A percentile compares a stretch with the other conserved stretches of the same genome.
Evolutionary conservation across 1,284 basidiomycete species (phyloP).

Genomic region (Acaromyces ingoldii): DNA sequence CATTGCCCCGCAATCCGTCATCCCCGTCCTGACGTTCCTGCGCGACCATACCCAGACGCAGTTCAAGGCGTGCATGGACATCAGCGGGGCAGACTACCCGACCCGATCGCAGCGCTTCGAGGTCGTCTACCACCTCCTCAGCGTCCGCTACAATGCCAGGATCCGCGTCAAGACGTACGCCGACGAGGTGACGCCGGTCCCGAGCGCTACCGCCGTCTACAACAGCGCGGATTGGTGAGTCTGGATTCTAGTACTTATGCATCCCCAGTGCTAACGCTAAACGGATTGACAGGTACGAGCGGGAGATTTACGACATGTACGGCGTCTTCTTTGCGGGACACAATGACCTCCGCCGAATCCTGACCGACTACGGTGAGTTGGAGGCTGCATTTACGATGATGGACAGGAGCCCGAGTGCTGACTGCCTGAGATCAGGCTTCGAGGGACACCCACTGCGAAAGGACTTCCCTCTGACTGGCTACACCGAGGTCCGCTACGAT

Average conservation of each 20-base stretch:
- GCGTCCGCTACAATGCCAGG: conserved; percentile 65
- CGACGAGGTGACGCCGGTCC: conserved; percentile 89
- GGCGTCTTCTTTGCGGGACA: conserved; percentile 96
- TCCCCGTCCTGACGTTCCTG: conserved; percentile 85
- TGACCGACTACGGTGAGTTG: conserved; percentile 87
- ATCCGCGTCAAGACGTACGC: conserved; percentile 98
- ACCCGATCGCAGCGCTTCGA: conserved; percentile 91
- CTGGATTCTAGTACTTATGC: no score
- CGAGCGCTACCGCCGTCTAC: conserved; percentile 74
- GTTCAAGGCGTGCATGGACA: conserved; percentile 87
- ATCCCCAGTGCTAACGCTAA: no score
- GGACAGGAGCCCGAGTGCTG: neutral
- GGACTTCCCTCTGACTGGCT: conserved; percentile 95
- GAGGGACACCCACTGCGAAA: conserved; percentile 97
- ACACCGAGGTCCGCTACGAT: conserved; percentile 95
- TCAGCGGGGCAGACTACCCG: conserved; percentile 92
- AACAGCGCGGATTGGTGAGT: conserved; percentile 95
- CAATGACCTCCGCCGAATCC: conserved; percentile 90
- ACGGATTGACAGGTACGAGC: no score
- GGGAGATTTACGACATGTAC: conserved; percentile 96
- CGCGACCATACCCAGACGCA: conserved; percentile 94
- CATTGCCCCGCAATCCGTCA: conserved; percentile 72
- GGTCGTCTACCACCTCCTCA: conserved; percentile 92
- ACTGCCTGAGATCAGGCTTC: conserved; percentile 63
- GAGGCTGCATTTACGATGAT: no score